phyloP scores from a whole-genome alignment of 2,329 filamentous ascomycete species.

The Setomelanomma holmii region DNA sequence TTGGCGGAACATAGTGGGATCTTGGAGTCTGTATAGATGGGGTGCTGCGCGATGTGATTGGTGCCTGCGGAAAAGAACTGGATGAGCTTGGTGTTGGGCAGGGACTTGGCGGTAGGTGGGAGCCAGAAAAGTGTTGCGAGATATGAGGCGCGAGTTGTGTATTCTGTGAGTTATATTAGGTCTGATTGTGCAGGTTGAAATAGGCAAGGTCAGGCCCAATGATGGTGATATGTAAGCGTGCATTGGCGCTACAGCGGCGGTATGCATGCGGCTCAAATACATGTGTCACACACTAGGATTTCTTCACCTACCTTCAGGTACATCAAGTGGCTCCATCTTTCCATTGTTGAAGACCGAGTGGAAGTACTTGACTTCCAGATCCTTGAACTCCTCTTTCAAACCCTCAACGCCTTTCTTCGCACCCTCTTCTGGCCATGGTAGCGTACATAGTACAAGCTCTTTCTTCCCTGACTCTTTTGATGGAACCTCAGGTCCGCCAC shows the following conservation, averaged over 20 bases:
- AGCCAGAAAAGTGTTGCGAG: slow-evolving; percentile 58
- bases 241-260: too few species aligned
- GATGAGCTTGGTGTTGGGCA: slow-evolving; percentile 57
- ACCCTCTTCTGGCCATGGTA: slow-evolving; percentile 49
- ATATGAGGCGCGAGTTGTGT: slow-evolving; percentile 54
- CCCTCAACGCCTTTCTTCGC: slow-evolving; percentile 27
- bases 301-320: slow-evolving; percentile 52
- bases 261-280: too few species aligned
- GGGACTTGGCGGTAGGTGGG: slow-evolving; percentile 46
- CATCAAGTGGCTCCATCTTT: slow-evolving; percentile 42
- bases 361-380: slow-evolving; percentile 42
- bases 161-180: slow-evolving; percentile 29
- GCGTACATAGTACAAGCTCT: slow-evolving; percentile 50
- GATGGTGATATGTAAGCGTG: neutral
- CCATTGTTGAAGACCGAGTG: slow-evolving; percentile 35
- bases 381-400: slow-evolving; percentile 38
- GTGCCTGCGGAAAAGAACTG: slow-evolving; percentile 66
- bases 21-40: slow-evolving; percentile 60
- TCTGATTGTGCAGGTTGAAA: slow-evolving; percentile 2
- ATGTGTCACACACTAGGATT: neutral
- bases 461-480: slow-evolving; percentile 29
- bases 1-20: slow-evolving; percentile 63
- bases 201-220: too few species aligned
- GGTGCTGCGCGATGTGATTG: slow-evolving; percentile 61
- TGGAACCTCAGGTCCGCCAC: slow-evolving; percentile 49